Conservation (phyloP, 2,329 filamentous ascomycete genomes). For the Colletotrichum sp. region DNA sequence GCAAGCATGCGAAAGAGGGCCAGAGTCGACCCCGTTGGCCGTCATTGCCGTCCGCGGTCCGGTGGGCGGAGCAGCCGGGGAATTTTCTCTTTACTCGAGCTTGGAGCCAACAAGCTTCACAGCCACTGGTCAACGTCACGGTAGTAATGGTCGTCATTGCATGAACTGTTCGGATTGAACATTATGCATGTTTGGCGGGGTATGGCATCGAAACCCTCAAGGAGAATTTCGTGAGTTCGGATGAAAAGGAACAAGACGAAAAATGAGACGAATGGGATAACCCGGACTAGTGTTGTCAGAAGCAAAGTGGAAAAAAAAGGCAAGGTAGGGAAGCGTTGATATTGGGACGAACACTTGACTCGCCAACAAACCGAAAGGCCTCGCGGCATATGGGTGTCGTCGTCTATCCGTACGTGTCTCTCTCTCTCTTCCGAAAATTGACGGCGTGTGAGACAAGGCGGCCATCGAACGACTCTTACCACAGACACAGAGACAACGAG, state of each 20-base stretch:
- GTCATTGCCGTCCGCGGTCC: not conserved
- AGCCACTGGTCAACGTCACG: not conserved
- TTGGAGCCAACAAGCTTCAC: not conserved
- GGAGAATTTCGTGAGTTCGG: not conserved
- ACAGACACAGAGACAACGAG: not conserved
- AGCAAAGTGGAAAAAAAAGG: not conserved
- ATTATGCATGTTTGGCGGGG: constrained; percentile 13
- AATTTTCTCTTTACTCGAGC: not conserved
- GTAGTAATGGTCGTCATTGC: not conserved
- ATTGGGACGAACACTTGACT: not conserved
- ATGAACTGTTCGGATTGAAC: not conserved
- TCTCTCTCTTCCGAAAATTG: not conserved
- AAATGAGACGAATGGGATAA: not conserved
- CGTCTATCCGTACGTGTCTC: not conserved
- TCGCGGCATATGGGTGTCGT: not conserved
- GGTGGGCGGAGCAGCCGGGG: constrained; percentile 1
- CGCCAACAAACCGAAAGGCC: not conserved
- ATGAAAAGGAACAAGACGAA: not conserved
- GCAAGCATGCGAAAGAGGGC: not conserved
- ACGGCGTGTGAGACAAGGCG: not conserved
- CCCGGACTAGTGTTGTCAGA: not conserved
- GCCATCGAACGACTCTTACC: not conserved
- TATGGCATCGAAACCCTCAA: not conserved
- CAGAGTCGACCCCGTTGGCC: not conserved
- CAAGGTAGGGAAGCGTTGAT: not conserved